Evolutionary conservation across 163 green algal species (phyloP).

Genomic region (Trebouxia gelatinosa): DNA sequence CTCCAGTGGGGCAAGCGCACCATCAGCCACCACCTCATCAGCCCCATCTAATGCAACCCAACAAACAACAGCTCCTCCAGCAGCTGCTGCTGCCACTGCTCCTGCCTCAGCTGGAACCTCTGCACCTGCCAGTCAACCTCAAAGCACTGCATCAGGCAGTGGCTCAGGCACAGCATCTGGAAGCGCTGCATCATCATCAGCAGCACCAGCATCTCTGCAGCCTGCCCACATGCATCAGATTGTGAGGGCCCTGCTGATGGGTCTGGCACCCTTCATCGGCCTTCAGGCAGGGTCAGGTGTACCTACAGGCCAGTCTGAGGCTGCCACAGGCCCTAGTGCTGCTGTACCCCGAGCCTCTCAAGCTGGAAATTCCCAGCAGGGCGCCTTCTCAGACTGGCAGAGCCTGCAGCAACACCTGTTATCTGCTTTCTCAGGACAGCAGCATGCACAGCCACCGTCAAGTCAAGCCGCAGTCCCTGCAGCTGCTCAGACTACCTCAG

Average conservation of each 20-base stretch:
- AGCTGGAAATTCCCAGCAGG: background rate
- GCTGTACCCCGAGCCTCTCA: no score
- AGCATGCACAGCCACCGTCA: background rate
- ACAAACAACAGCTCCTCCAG: background rate
- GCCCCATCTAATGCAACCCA: background rate
- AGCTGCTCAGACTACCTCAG: background rate
- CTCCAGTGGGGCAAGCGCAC: conserved; percentile 4
- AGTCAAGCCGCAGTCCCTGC: background rate
- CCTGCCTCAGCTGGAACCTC: background rate
- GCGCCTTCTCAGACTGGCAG: background rate
- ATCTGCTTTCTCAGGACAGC: background rate
- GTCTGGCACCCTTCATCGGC: background rate
- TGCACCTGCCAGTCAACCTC: background rate
- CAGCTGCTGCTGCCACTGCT: background rate
- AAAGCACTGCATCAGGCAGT: background rate
- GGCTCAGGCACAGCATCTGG: no score
- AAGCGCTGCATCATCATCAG: no score
- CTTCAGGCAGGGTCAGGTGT: background rate
- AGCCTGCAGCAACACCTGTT: background rate
- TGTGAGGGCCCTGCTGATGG: background rate
- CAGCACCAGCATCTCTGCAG: background rate
- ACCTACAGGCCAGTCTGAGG: background rate
- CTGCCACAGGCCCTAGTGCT: no score
- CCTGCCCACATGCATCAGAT: background rate
- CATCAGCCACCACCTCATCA: background rate